Base-by-base conservation (phyloP, 2,329 filamentous ascomycete genomes). In the Hirsutella minnesotensis region DNA sequence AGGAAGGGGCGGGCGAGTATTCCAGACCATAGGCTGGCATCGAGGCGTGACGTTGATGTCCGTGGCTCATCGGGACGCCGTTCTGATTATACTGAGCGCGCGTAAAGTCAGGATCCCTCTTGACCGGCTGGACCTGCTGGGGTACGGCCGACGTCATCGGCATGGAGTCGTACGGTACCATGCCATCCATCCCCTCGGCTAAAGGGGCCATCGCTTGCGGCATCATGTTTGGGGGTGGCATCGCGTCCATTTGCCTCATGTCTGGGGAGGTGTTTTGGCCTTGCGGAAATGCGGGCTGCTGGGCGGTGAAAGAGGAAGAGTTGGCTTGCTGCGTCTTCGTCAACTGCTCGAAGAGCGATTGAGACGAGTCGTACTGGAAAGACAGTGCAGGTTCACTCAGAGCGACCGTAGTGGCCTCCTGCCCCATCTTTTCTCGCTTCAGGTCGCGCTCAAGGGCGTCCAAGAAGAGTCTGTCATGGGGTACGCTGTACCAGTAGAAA, bases 401-500 rank as follows among this genome's bases (percentile, higher is more conserved):
- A 43, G 92, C 92, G 55, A 95, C 81, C 15, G 92, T 98, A 41
- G 89, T 98, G 44, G 92, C 87, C 68, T 98, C 92, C 67, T 98
- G 92, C 52, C 85, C 83, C 90, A 96, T 96, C 78, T 98, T 98
- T 70, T 98, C 92, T 59, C 92, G 81, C 80, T 98, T 98, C 60
- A 98, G 69, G 60, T 98, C 92, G 51, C 92, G 83, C 74, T 98
- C 92, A 55, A 98, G 73, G 33, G 92, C 92, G 69, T 98, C 92
- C 53, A 98, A 81, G 68, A 98, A 98, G 41, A 98, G 79, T 43
- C 92, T 81, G 66, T 98, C 92, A 63, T 98, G 92, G 1, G 92
- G 92, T 39, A 98, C 92, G 69, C 89, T 95, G 69, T 96, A 98
- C 92, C 92, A 98, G 70, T 96, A 98, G 60, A 98, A 98, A 51